Evolutionary conservation across 306 rosid species (phyloP), one percentile per base, ranked within the genome.

Genomic region (Fragaria iinumae): DNA sequence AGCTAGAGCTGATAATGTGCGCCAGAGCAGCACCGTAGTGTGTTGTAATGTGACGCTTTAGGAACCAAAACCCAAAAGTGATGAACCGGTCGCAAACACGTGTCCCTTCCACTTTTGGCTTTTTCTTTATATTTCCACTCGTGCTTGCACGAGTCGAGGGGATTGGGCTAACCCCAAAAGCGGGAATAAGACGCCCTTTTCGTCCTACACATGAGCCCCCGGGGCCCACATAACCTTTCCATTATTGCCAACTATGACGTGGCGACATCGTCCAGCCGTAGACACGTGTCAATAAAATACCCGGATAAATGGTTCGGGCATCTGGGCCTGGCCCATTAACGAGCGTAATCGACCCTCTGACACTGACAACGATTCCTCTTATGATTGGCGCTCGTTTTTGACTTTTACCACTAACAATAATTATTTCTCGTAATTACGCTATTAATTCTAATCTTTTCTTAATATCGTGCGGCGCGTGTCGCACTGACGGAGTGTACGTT

Each of bases 11-110:
- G 69, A 60, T 47, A 67, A 13, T 74, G 86, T 80, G 86, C 81
- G 86, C 74, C 87, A 80, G 84, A 70, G 86, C 13, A 76, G 55
- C 86, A 84, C 76, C 81, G 21, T 25, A 11, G 34, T 32, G 32
- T 18, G 77, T 29, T 6, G 41, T 43, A 69, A 13, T 69, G 56
- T 63, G 77, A 62, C 44, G 41, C 49, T 13, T 68, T 48, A 8
- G 12, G 45, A 56, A 12, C 6, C 16, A 49, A 44, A 36, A 27
- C 36, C 32, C 17, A 32, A 72, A 52, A 79, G 82, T 17, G 38
- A 71, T 3, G 55, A n/a, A 49, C 6, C 63, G 75, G 49, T 21
- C 1, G 5, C 7, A 0, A 77, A 59, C 88, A 82, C 76, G 81
- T 69, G 82, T 76, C 36, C 13, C 2, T 9, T 6, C 2, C 18